Percentiles rank a stretch among this genome's conserved stretches.
Evolutionary conservation across 139 green algal species (phyloP).

Genomic region (Picochlorum sp.): DNA sequence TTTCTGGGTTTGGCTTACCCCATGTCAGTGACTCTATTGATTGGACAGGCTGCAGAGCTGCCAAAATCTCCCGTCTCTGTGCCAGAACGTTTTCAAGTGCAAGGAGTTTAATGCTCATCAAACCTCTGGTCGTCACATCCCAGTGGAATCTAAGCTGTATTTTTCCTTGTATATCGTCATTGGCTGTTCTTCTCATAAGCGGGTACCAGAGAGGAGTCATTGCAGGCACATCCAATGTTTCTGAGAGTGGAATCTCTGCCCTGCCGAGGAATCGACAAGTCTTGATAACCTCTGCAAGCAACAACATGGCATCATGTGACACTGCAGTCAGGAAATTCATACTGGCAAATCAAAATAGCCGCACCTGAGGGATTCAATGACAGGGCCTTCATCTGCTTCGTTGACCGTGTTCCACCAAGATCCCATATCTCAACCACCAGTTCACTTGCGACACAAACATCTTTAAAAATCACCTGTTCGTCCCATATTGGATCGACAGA

Average conservation of each 20-base stretch:
- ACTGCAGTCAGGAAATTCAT: too few relatives aligned
- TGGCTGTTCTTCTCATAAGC: conserved; percentile 33
- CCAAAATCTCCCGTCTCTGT: conserved; percentile 59
- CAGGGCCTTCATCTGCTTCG: conserved; percentile 28
- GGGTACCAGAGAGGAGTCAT: conserved; percentile 36
- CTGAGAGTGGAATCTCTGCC: conserved; percentile 51
- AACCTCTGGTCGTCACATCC: conserved; percentile 60
- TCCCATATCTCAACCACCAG: conserved; percentile 62
- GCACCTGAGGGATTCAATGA: conserved; percentile 14
- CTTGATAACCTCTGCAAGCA: conserved; percentile 32
- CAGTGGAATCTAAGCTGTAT: conserved; percentile 57
- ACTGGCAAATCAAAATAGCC: conserved; percentile 8
- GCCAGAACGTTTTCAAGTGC: conserved; percentile 59
- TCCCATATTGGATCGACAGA: conserved; percentile 37
- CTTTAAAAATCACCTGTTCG: conserved; percentile 37
- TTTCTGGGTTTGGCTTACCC: not conserved
- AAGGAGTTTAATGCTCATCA: conserved; percentile 61
- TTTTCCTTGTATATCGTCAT: conserved; percentile 35
- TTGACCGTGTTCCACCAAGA: conserved; percentile 30
- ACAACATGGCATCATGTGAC: conserved; percentile 3
- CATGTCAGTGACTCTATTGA: conserved; percentile 12
- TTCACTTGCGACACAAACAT: conserved; percentile 37
- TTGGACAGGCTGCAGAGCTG: conserved; percentile 45
- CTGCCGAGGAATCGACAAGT: conserved; percentile 43
- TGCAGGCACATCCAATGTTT: conserved; percentile 43